Evolutionary conservation across 495 filamentous ascomycete species (phyloP).

Genomic region (Penicillium nucicola): DNA sequence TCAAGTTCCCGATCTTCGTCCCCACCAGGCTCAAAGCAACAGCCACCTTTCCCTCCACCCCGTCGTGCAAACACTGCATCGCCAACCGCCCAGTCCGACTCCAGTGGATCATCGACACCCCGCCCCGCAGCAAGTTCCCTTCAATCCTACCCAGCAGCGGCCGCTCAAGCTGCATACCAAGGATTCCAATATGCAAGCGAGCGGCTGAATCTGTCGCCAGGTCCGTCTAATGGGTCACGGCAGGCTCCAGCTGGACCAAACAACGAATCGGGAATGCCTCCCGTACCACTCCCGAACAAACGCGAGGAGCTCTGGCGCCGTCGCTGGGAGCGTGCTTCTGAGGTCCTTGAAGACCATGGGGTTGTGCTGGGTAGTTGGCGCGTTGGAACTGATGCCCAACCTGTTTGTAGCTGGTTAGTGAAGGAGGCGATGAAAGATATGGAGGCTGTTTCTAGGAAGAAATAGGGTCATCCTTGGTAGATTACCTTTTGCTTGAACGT

Average conservation of each 20-base stretch:
- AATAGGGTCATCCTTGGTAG: neutral
- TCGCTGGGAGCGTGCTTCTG: constrained; percentile 72
- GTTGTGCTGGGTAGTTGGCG: constrained; percentile 83
- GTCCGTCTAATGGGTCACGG: constrained; percentile 16
- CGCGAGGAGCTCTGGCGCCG: constrained; percentile 81
- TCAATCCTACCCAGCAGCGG: constrained; percentile 30
- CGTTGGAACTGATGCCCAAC: constrained; percentile 73
- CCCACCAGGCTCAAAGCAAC: constrained; percentile 15
- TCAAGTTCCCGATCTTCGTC: neutral
- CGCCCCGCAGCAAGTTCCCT: constrained; percentile 16
- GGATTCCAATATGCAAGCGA: constrained; percentile 36
- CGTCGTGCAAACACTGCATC: constrained; percentile 33
- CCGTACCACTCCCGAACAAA: constrained; percentile 54
- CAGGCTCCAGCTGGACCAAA: constrained; percentile 13
- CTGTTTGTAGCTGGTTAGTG: constrained; percentile 51
- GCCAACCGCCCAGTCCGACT: constrained; percentile 11
- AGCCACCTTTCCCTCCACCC: constrained; percentile 35
- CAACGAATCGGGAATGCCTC: constrained; percentile 20
- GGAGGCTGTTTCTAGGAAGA: neutral
- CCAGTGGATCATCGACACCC: constrained; percentile 12
- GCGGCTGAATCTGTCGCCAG: constrained; percentile 22
- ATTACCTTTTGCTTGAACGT: no score
- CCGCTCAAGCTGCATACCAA: constrained; percentile 28
- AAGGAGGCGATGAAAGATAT: constrained; percentile 38
- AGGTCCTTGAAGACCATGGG: constrained; percentile 61